Evolutionary conservation across 2,329 filamentous ascomycete genomes (phyloP).

Genomic region (Tolypocladium cylindrosporum): DNA sequence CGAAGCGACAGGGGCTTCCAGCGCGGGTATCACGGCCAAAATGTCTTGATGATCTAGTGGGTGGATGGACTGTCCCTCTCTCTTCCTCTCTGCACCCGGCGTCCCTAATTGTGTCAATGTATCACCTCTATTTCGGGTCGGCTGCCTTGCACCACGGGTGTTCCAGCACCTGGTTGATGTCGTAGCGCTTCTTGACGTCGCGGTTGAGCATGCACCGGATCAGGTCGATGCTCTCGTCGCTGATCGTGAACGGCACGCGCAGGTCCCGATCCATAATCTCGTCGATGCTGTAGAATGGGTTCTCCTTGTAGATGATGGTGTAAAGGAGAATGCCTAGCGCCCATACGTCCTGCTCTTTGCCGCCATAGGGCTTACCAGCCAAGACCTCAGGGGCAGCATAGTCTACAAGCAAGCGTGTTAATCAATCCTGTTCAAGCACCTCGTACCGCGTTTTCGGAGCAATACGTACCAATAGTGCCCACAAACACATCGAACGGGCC

Average conservation of each 20-base stretch:
- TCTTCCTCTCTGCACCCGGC: background rate
- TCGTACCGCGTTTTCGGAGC: background rate
- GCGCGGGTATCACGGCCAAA: conserved; percentile 2
- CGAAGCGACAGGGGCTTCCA: background rate
- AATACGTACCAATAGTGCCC: conserved; percentile 78
- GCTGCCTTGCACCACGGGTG: conserved; percentile 64
- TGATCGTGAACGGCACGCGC: conserved; percentile 78
- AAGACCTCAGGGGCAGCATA: conserved; percentile 98
- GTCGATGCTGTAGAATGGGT: conserved; percentile 97
- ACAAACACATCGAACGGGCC: conserved; percentile 99
- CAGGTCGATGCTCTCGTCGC: conserved; percentile 86
- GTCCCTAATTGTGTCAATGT: background rate
- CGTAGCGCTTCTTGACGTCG: conserved; percentile 70
- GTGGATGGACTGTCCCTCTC: background rate
- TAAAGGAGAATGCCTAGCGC: conserved; percentile 93
- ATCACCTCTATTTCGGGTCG: conserved; percentile 3
- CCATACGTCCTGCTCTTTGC: conserved; percentile 98
- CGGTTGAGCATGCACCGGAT: conserved; percentile 88
- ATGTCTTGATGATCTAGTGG: background rate
- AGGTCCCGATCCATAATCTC: conserved; percentile 98
- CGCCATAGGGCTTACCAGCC: conserved; percentile 81
- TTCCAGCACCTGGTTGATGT: conserved; percentile 79
- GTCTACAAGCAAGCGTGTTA: conserved; percentile 43
- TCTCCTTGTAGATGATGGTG: conserved; percentile 99
- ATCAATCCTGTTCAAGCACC: conserved; percentile 23